Base-by-base conservation (phyloP, 1,284 basidiomycete species). In the Cryptococcus deneoformans region DNA sequence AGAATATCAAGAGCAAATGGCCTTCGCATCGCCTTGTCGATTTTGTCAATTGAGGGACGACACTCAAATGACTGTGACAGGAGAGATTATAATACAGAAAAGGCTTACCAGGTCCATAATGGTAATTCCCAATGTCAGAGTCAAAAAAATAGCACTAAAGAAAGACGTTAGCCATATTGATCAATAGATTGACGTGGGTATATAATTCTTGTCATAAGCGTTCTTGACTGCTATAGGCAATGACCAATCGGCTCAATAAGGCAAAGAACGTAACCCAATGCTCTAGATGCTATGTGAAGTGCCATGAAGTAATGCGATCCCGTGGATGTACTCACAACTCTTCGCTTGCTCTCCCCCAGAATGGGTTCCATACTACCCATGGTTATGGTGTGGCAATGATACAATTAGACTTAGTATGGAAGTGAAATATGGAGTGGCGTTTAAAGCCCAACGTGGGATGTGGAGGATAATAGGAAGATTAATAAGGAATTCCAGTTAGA, bases 141-240 rank as follows among this genome's bases (percentile, higher is more conserved):
- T 99, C 96, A 79, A 92, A 95, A 95, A 95, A 95, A 80, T 95
- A 95, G 75, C 92, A 95, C 92, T 95, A 61, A 9, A 55, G n/a
- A n/a, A 1, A 12, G 20, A 5, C 9, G 6, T 50, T 20, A 50
- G 38, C 49, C 1, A 24, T 20, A 44, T 14, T 44, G 43, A 7
- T 14, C 24, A 7, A 44, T 44, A 20, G 20, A 20, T 20, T 20
- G 20, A 20, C 20, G 20, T 20, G 20, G 20, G 20, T 20, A 20
- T 20, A 20, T 20, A 20, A 20, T 20, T 20, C 20, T 20, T 20
- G 20, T 20, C 20, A 20, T 20, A 20, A 20, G 20, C 20, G 20
- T 20, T 20, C 20, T 20, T 20, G 20, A 20, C 20, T 20, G 20
- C 20, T 20, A 20, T 20, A 20, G 20, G 20, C 20, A 20, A 20